phyloP scores from a whole-genome alignment of 371 early-diverging fungal species.

The Phascolomyces articulosus region DNA sequence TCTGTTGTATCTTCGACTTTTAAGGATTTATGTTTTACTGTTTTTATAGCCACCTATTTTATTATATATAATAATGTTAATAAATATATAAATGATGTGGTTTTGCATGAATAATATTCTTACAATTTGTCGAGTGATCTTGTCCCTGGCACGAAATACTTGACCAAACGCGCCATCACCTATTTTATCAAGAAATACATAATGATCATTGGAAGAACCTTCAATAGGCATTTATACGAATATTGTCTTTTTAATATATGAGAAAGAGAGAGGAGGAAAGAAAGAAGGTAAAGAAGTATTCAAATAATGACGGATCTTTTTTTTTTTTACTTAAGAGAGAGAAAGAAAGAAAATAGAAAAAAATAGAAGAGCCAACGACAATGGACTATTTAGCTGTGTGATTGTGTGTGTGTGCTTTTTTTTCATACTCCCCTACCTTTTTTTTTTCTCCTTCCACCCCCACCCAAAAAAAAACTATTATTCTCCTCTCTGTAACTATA shows the following conservation, averaged over 20 bases:
- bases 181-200: conserved; percentile 76
- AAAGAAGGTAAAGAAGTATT: neutral
- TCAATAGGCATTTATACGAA: conserved; percentile 33
- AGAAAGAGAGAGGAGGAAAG: conserved; percentile 12
- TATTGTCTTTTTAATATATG: conserved; percentile 6
- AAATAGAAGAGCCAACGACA: neutral
- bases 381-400: too few species aligned
- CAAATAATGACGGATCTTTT: neutral
- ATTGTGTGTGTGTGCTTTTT: too few species aligned
- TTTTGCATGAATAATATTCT: neutral
- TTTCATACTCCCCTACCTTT: neutral
- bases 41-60: conserved; percentile 89
- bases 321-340: neutral
- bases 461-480: neutral
- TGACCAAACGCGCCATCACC: conserved; percentile 96
- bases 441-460: neutral
- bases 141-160: conserved; percentile 80
- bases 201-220: conserved; percentile 58
- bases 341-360: neutral
- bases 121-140: conserved; percentile 78
- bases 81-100: too few species aligned
- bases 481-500: neutral
- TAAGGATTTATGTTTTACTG: conserved; percentile 91
- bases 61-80: neutral
- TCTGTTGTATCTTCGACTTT: conserved; percentile 68